Conservation (phyloP, 495 filamentous ascomycete species). For the Neurospora terricola region DNA sequence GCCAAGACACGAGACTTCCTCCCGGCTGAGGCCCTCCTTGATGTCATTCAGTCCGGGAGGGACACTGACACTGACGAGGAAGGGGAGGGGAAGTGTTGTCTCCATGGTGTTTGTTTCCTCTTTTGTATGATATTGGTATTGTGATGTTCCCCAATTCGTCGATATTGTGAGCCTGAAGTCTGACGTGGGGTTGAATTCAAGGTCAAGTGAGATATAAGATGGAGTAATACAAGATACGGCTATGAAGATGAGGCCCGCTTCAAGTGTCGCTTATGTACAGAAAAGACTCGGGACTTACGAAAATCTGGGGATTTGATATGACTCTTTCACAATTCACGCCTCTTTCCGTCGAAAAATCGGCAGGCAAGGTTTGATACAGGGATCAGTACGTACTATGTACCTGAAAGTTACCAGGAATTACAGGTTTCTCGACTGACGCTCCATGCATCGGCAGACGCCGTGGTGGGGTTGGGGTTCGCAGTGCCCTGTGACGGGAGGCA, state of each 20-base stretch:
- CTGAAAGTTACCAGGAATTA: neutral
- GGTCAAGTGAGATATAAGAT: neutral
- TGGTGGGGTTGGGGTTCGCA: neutral
- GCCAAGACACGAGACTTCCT: slow-evolving; percentile 70
- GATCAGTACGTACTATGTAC: neutral
- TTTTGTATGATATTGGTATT: neutral
- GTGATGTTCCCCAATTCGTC: neutral
- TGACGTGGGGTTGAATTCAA: neutral
- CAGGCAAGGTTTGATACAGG: neutral
- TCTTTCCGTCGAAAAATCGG: neutral
- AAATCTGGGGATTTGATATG: neutral
- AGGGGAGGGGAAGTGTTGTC: slow-evolving; percentile 44
- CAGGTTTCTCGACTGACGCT: neutral
- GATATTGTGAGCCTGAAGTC: neutral
- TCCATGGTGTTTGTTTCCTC: slow-evolving; percentile 32
- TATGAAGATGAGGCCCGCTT: neutral
- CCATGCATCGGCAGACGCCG: neutral
- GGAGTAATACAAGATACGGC: neutral
- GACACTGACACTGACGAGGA: slow-evolving; percentile 49
- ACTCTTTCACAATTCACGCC: neutral
- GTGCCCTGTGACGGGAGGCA: neutral
- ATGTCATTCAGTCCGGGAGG: slow-evolving; percentile 38
- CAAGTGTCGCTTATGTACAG: neutral
- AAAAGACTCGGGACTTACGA: neutral
- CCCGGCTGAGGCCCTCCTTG: slow-evolving; percentile 47